Percentiles rank a stretch among this genome's conserved stretches.
Evolutionary conservation across 1,139 yeast species (phyloP).

Genomic region (Kluyveromyces marxianus): DNA sequence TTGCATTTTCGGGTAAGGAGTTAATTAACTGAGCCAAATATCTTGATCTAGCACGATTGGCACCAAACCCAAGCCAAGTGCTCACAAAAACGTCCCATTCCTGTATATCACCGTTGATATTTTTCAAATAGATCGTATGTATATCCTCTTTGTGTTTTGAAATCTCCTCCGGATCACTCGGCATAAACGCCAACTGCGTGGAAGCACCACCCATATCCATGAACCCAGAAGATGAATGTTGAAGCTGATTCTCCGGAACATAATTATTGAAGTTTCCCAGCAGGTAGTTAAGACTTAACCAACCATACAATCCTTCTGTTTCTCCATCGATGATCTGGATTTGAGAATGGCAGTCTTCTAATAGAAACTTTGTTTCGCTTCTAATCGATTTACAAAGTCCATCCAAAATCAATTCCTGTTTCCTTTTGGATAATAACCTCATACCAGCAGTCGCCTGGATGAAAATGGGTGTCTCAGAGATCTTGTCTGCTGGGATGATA

Average conservation of each 20-base stretch:
- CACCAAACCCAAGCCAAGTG: slow-evolving; percentile 83
- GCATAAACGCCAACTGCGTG: slow-evolving; percentile 74
- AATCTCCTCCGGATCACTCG: slow-evolving; percentile 46
- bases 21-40: slow-evolving; percentile 48
- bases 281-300: slow-evolving; percentile 68
- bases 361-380: slow-evolving; percentile 43
- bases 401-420: slow-evolving; percentile 40
- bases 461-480: slow-evolving; percentile 57
- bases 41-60: slow-evolving; percentile 66
- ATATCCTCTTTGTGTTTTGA: slow-evolving; percentile 56
- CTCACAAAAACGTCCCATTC: slow-evolving; percentile 70
- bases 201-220: slow-evolving; percentile 94
- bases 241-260: slow-evolving; percentile 25
- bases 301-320: slow-evolving; percentile 74
- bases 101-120: slow-evolving; percentile 53
- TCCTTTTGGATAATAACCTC: slow-evolving; percentile 49
- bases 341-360: slow-evolving; percentile 49
- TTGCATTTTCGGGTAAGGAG: slow-evolving; percentile 36
- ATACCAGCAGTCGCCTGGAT: slow-evolving; percentile 79
- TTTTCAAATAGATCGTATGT: slow-evolving; percentile 47
- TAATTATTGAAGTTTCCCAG: slow-evolving; percentile 48
- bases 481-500: slow-evolving; percentile 48
- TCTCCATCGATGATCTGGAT: slow-evolving; percentile 74
- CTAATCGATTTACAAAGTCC: slow-evolving; percentile 46
- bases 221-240: slow-evolving; percentile 60